Conservation (phyloP, 208 protist genomes). For the Kentomonas sorsogonicus region DNA sequence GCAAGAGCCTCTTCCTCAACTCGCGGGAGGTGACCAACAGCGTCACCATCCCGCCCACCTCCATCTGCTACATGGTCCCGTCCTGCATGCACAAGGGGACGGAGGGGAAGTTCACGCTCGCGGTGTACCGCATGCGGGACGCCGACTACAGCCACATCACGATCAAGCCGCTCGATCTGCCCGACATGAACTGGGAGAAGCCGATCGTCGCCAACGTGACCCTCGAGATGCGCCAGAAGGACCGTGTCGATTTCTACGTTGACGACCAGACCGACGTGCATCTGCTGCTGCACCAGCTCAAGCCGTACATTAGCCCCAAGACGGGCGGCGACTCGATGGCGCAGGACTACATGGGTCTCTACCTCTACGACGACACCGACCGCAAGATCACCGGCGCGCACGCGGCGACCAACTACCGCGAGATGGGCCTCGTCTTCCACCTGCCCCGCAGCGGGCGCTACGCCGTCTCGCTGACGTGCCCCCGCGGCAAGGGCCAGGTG, state of each 20-base stretch:
- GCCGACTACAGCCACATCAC: conserved; percentile 32
- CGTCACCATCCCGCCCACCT: conserved; percentile 49
- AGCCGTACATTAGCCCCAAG: conserved; percentile 33
- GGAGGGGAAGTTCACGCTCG: conserved; percentile 38
- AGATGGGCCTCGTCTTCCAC: conserved; percentile 66
- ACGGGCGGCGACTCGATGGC: conserved; percentile 58
- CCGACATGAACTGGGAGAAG: conserved; percentile 33
- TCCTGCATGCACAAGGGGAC: conserved; percentile 48
- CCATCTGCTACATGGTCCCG: conserved; percentile 67
- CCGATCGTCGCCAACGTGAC: conserved; percentile 27
- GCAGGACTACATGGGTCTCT: conserved; percentile 72
- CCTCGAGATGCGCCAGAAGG: conserved; percentile 33
- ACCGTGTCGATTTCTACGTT: conserved; percentile 73
- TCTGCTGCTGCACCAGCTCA: conserved; percentile 65
- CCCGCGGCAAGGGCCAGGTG: conserved; percentile 43
- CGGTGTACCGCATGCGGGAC: conserved; percentile 37
- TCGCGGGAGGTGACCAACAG: conserved; percentile 58
- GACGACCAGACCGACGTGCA: conserved; percentile 61
- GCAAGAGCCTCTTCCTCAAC: conserved; percentile 78
- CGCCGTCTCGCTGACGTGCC: conserved; percentile 67
- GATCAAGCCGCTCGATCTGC: conserved; percentile 26
- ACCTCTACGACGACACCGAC: conserved; percentile 70
- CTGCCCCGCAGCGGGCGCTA: conserved; percentile 49
- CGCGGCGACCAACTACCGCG: conserved; percentile 74
- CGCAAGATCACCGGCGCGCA: conserved; percentile 48